Evolutionary conservation across 176 grass and related monocot species (phyloP), one percentile per base, ranked within the genome.

Genomic region (Juncus inflexus): DNA sequence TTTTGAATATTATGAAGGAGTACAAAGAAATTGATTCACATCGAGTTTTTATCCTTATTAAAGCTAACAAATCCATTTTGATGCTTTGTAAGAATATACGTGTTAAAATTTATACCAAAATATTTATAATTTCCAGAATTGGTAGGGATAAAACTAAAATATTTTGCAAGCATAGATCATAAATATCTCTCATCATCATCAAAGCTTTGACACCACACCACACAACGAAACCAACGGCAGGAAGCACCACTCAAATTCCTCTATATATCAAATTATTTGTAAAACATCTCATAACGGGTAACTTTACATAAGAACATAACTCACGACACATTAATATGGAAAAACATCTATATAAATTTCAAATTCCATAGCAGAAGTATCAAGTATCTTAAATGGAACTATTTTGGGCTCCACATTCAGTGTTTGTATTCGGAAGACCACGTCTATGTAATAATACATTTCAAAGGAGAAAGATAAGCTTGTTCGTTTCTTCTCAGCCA

Each of bases 181-280:
- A 52, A 67, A 67, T 51, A 67, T 67, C 62, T 51, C 4, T 4
- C 0, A 36, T 7, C 7, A 4, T 4, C 0, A 36, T 7, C 7
- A 4, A 49, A 36, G 2, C 36, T 28, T 28, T 28, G 5, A 51
- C 15, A 52, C 16, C 3, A 49, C 19, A 28, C 19, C 19, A 28
- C 43, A 36, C 43, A 42, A 67, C 64, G 50, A 42, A 67, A 67
- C 43, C 28, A 54, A 50, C 11, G 45, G 65, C 65, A 53, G 8
- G 40, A 15, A 28, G 19, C 19, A 28, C 37, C 10, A 16, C 10
- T 28, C 19, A 28, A 28, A 28, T 28, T 28, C 19, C 19, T 28
- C 19, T 28, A 28, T n/a, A n/a, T 28, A 28, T 28, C 19, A 28
- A 28, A 28, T 28, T 28, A 28, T 28, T 28, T 6, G 42, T 36